Percentiles rank a stretch among this genome's conserved stretches.
Evolutionary conservation across 441 rosid genomes (phyloP).

Genomic region (Eutrema salsugineum): DNA sequence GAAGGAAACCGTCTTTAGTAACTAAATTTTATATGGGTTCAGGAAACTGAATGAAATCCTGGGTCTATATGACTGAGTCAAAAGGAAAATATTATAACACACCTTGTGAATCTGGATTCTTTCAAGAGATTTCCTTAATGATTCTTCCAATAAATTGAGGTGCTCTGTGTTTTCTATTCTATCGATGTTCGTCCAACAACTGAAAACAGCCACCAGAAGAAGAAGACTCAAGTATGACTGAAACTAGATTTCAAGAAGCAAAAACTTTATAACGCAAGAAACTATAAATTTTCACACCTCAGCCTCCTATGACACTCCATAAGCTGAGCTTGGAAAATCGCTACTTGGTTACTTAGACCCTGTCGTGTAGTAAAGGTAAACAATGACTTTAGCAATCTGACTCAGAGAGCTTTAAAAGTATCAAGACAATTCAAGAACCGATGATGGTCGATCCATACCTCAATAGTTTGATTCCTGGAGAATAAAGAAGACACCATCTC

Average conservation of each 20-base stretch:
- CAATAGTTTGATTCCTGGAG: conserved; percentile 51
- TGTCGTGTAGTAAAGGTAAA: conserved; percentile 21
- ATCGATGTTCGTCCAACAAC: conserved; percentile 72
- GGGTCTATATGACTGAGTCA: background rate
- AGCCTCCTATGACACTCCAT: conserved; percentile 48
- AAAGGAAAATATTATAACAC: conserved; percentile 7
- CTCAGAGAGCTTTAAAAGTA: background rate
- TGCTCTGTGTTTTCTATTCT: conserved; percentile 65
- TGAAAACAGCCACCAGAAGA: conserved; percentile 39
- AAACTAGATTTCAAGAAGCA: background rate
- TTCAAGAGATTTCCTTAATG: conserved; percentile 60
- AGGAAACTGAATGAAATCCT: conserved; percentile 4
- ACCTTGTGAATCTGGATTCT: conserved; percentile 59
- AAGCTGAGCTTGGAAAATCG: conserved; percentile 41
- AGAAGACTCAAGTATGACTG: background rate
- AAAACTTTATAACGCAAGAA: background rate
- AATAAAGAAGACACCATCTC: conserved; percentile 14
- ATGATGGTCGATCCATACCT: conserved; percentile 35
- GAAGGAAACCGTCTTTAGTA: conserved; percentile 15
- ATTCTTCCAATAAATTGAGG: conserved; percentile 75
- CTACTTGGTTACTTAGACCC: conserved; percentile 49
- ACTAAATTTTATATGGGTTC: background rate
- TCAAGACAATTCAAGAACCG: background rate
- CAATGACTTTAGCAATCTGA: background rate
- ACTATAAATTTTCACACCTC: conserved; percentile 38